Base-by-base conservation (phyloP, 164 flowering plant genomes). In the Buxus sempervirens region DNA sequence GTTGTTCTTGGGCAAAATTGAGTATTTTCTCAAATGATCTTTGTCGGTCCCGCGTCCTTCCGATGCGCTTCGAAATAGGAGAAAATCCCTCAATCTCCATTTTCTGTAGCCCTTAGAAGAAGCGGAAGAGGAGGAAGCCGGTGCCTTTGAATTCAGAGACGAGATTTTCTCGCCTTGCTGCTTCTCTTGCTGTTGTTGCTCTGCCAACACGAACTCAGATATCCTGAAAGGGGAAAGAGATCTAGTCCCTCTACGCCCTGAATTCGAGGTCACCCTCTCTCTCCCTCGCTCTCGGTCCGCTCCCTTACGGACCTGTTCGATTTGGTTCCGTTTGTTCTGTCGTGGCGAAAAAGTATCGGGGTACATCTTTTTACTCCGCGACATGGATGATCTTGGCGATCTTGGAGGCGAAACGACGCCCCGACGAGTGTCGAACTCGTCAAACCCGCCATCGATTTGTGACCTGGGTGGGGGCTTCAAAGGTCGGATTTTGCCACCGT, bases 31-130 rank as follows among this genome's bases (percentile, higher is more conserved):
- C 26, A 90, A 63, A 0, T 88, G 86, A 59, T 95, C 90, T 69
- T 82, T 91, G 20, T 81, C 90, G 0, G 82, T 58, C 4, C 93
- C 88, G 20, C 92, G 69, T 10, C 99, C 99, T 68, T 93, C 99
- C 3, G 99, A 96, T 51, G 96, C 96, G 69, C 97, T 93, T 28
- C 98, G 76, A 65, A 96, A 93, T 77, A 96, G 72, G 20, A 95
- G 68, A 14, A 91, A 79, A 59, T 93, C 98, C 73, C 67, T 90
- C 38, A 93, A 54, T 14, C 81, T 88, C 99, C 99, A 95, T 72
- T 82, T 88, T 63, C 68, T 83, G 27, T 63, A 70, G 4, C 77
- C 65, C 49, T 20, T 66, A 15, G 77, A 67, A 19, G 82, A 64
- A 3, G 79, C 49, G 28, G 77, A 54, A 14, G 76, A 12, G 8